phyloP scores from a whole-genome alignment of 2,329 filamentous ascomycete species.

The Phoma sp. region DNA sequence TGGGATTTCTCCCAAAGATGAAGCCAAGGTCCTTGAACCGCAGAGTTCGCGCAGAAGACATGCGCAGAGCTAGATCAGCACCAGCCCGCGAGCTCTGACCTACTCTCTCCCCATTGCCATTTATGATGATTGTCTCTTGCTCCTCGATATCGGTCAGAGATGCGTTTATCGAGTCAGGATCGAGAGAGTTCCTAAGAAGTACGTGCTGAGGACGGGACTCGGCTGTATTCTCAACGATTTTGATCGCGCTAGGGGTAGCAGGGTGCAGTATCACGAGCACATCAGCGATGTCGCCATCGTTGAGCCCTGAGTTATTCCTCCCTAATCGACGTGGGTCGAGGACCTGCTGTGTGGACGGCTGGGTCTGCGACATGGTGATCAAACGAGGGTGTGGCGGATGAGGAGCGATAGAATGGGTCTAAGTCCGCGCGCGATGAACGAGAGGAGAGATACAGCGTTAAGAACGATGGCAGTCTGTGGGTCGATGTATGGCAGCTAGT shows the following conservation, averaged over 20 bases:
- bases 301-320: conserved; percentile 81
- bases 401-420: background rate
- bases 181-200: conserved; percentile 56
- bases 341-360: conserved; percentile 77
- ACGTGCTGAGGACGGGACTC: conserved; percentile 65
- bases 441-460: background rate
- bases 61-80: conserved; percentile 76
- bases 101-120: conserved; percentile 43
- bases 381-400: background rate
- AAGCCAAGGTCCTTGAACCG: conserved; percentile 77
- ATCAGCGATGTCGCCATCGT: conserved; percentile 82
- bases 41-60: conserved; percentile 69
- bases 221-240: conserved; percentile 69
- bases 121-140: conserved; percentile 58
- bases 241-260: conserved; percentile 73
- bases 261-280: conserved; percentile 90
- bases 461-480: background rate
- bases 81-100: conserved; percentile 31
- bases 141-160: conserved; percentile 49
- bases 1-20: conserved; percentile 80
- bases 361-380: conserved; percentile 51
- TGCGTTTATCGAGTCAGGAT: conserved; percentile 41
- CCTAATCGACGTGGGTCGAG: conserved; percentile 82
- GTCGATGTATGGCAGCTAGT: conserved; percentile 10
- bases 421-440: background rate